These are phyloP conservation scores for Arctium lappa DNA, from an alignment of 129 eudicot species.

Conservation along the genomic window DNA sequence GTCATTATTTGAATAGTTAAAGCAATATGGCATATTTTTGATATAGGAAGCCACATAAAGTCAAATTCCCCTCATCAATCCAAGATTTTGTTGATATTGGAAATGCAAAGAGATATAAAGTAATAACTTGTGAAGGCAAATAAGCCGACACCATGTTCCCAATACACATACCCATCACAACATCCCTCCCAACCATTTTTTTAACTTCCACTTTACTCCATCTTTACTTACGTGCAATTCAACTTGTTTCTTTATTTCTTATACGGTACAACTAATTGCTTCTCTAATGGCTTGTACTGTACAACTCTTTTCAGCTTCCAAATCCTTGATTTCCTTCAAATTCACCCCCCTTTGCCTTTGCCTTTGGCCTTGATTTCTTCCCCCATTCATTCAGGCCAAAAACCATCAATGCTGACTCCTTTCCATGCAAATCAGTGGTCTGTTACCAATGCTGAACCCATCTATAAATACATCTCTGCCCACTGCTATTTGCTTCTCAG, in stretches of 20 bases:
- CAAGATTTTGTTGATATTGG: slow-evolving; percentile 21
- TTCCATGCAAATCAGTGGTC: slow-evolving; percentile 58
- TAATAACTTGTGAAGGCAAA: slow-evolving; percentile 30
- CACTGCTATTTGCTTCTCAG: slow-evolving; percentile 28
- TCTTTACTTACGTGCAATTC: slow-evolving; percentile 12
- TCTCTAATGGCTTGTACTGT: slow-evolving; percentile 2
- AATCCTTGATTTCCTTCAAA: slow-evolving; percentile 14
- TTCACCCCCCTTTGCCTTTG: slow-evolving; percentile 23
- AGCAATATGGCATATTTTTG: neutral
- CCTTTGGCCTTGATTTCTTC: slow-evolving; percentile 18
- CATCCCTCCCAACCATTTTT: slow-evolving; percentile 27
- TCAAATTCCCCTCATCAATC: slow-evolving; percentile 3
- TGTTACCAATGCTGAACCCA: slow-evolving; percentile 39
- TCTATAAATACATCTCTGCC: slow-evolving; percentile 41
- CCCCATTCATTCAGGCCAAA: neutral
- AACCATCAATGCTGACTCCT: slow-evolving; percentile 28
- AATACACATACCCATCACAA: slow-evolving; percentile 31
- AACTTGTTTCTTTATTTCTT: slow-evolving; percentile 9
- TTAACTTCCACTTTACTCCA: slow-evolving; percentile 32
- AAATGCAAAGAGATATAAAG: slow-evolving; percentile 24
- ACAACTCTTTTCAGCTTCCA: slow-evolving; percentile 13
- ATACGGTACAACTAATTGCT: neutral
- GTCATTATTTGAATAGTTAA: neutral
- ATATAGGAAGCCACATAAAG: neutral
- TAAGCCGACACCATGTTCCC: slow-evolving; percentile 57